A percentile compares a stretch with the other conserved stretches of the same genome.
phyloP scores from a whole-genome alignment of 768 basidiomycete genomes.

The Macrolepiota dolichaula region DNA sequence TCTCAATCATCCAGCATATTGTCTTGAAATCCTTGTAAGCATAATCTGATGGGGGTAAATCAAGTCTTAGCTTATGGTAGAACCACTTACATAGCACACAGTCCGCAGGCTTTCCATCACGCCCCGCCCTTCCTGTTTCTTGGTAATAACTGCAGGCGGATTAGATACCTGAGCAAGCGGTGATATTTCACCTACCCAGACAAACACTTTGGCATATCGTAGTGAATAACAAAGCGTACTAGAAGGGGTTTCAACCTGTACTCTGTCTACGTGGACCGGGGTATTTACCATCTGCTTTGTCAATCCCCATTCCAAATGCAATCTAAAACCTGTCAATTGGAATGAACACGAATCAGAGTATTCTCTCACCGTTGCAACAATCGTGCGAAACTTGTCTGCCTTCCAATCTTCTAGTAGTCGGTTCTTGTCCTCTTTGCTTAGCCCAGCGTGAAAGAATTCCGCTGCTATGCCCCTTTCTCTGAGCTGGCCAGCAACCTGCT shows the following conservation, averaged over 20 bases:
- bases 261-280: background rate
- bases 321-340: slow-evolving; percentile 44
- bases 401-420: slow-evolving; percentile 72
- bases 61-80: background rate
- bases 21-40: slow-evolving; percentile 52
- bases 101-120: slow-evolving; percentile 80
- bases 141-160: slow-evolving; percentile 68
- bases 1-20: slow-evolving; percentile 59
- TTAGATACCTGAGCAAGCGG: background rate
- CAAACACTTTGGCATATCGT: slow-evolving; percentile 75
- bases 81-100: slow-evolving; percentile 80
- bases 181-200: slow-evolving; percentile 59
- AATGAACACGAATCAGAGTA: background rate
- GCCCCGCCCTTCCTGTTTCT: slow-evolving; percentile 95
- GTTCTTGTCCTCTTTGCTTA: slow-evolving; percentile 61
- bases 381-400: slow-evolving; percentile 64
- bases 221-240: slow-evolving; percentile 94
- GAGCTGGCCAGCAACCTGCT: slow-evolving; percentile 72
- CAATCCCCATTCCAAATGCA: slow-evolving; percentile 97
- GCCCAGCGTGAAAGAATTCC: slow-evolving; percentile 82
- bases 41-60: slow-evolving; percentile 44
- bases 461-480: slow-evolving; percentile 59
- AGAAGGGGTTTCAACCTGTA: slow-evolving; percentile 1
- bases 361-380: slow-evolving; percentile 82
- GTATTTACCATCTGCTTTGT: slow-evolving; percentile 70